Evolutionary conservation across 768 basidiomycete genomes (phyloP), one percentile per base, ranked within the genome.

Genomic region (Chalciporus pseudorubinellus): DNA sequence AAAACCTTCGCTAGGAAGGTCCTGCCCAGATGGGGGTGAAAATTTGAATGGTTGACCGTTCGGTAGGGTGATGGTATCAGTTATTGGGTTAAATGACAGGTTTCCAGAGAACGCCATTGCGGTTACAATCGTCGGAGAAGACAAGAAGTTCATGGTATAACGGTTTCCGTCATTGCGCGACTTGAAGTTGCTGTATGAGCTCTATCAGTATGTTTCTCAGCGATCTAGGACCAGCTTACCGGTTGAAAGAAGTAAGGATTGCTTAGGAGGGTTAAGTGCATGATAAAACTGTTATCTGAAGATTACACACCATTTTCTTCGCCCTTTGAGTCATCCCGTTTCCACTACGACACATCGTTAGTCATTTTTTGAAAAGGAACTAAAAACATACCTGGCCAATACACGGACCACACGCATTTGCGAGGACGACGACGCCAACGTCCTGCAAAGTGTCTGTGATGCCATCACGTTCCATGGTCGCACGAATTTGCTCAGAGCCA

Each of bases 331-430:
- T 92, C 93, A 40, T 86, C 83, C 22, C 97, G 83, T 66, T 98
- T 93, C 97, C 97, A 99, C 84, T 92, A 48, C 11, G 53, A 22
- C 48, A 52, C 4, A 29, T 56, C 21, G 58, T 55, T 46, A 40
- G 52, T 38, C 24, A 13, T 21, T 49, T 45, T 41, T 43, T 8
- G 21, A 39, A 48, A 22, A 43, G 56, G 13, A 36, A 28, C 14
- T 31, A 40, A 22, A 14, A 41, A 57, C 74, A 29, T 59, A 85
- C 89, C 72, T 98, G 95, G 41, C 97, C 97, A 60, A 98, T 99
- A 67, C 97, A 99, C 21, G 97, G 97, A 46, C 97, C 97, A 59
- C 97, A 99, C 3, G 97, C 97, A 69, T 99, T 99, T 6, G 97
- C 95, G 31, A 99, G 77, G 20, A 99, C 95, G 46, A 86, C 77